phyloP scores from a whole-genome alignment of 768 basidiomycete genomes.

The Collybia sordida region DNA sequence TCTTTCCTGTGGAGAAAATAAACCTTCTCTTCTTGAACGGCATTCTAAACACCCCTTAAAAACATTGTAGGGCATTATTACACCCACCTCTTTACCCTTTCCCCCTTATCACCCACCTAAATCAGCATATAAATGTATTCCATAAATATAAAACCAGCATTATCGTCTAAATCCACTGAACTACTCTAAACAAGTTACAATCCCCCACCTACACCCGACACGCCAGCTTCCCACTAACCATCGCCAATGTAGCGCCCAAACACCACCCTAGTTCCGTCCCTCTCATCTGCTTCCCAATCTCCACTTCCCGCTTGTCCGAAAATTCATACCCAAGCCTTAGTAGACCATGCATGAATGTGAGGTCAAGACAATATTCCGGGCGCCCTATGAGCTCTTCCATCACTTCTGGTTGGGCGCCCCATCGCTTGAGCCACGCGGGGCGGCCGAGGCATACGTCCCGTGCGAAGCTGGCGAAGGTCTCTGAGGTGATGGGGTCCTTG shows the following conservation, averaged over 20 bases:
- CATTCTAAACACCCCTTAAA: too few relatives aligned
- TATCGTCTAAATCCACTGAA: too few relatives aligned
- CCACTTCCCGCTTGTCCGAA: slow-evolving; percentile 60
- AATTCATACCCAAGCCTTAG: slow-evolving; percentile 92
- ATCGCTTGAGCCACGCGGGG: slow-evolving; percentile 54
- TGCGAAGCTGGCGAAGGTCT: slow-evolving; percentile 67
- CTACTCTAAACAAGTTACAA: too few relatives aligned
- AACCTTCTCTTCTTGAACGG: too few relatives aligned
- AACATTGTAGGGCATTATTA: too few relatives aligned
- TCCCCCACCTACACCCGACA: slow-evolving; percentile 37
- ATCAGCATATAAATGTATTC: too few relatives aligned
- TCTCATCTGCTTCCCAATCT: slow-evolving; percentile 82
- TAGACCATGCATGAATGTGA: slow-evolving; percentile 93
- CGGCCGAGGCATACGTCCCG: slow-evolving; percentile 72
- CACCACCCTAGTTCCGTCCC: slow-evolving; percentile 96
- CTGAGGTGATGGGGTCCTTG: slow-evolving; percentile 9
- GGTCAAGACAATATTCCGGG: slow-evolving; percentile 94
- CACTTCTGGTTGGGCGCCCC: slow-evolving; percentile 31
- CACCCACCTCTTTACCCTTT: too few relatives aligned
- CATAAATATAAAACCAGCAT: too few relatives aligned
- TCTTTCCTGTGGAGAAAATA: too few relatives aligned
- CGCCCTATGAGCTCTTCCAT: slow-evolving; percentile 72
- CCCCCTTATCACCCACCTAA: too few relatives aligned
- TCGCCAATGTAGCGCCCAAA: slow-evolving; percentile 78
- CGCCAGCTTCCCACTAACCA: slow-evolving; percentile 62